These are phyloP conservation scores for Flueggea neowawraea DNA, from an alignment of 441 rosid genomes.

Conservation along the genomic window DNA sequence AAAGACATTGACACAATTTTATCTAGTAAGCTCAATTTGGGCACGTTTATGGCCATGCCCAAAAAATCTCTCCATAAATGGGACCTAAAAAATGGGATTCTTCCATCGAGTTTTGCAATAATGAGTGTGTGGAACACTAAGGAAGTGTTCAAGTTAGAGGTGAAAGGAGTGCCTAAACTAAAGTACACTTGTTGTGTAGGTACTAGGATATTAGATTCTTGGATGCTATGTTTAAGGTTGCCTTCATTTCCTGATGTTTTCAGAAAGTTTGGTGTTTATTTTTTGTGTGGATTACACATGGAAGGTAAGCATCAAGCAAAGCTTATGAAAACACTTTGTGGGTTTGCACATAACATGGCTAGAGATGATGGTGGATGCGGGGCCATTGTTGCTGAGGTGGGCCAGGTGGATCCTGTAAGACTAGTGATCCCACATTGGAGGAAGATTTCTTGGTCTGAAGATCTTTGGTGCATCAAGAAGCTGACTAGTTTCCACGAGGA, in stretches of 20 bases:
- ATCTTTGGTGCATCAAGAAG: slow-evolving; percentile 71
- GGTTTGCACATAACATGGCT: slow-evolving; percentile 61
- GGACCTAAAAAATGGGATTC: slow-evolving; percentile 30
- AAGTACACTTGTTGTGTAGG: slow-evolving; percentile 44
- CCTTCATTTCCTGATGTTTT: slow-evolving; percentile 77
- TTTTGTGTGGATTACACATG: slow-evolving; percentile 62
- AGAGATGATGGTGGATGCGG: slow-evolving; percentile 56
- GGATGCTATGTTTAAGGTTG: slow-evolving; percentile 60
- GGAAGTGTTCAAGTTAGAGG: slow-evolving; percentile 54
- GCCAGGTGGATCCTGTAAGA: slow-evolving; percentile 47
- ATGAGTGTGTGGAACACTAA: slow-evolving; percentile 76
- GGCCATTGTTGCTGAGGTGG: slow-evolving; percentile 60
- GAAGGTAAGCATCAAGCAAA: slow-evolving; percentile 44
- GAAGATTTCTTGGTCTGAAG: slow-evolving; percentile 60
- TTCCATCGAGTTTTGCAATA: slow-evolving; percentile 46
- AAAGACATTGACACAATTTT: slow-evolving; percentile 46
- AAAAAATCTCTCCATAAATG: slow-evolving; percentile 20
- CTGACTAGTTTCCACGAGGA: slow-evolving; percentile 13
- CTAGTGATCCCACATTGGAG: slow-evolving; percentile 73
- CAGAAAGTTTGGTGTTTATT: slow-evolving; percentile 54
- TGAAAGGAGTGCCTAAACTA: slow-evolving; percentile 52
- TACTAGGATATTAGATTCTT: slow-evolving; percentile 53
- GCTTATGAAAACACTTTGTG: slow-evolving; percentile 56
- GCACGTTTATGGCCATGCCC: slow-evolving; percentile 67
- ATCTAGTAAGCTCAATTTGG: slow-evolving; percentile 42